Percentiles rank a stretch among this genome's conserved stretches.
These are phyloP conservation scores for Myochromella boudieri DNA, from an alignment of 768 basidiomycete genomes.

Conservation along the genomic window DNA sequence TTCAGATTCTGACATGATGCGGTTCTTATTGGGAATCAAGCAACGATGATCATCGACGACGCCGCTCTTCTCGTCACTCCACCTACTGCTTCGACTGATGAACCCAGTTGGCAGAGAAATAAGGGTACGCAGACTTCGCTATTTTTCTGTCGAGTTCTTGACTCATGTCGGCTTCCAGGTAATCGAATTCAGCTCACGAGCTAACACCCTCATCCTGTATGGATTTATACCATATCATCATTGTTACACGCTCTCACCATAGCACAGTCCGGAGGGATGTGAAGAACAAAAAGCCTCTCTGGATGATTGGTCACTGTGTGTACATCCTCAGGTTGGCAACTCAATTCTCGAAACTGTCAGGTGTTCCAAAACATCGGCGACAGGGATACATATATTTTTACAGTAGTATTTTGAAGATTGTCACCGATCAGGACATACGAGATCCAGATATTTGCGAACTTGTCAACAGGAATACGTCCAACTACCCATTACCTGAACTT, in stretches of 20 bases:
- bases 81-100: slow-evolving; percentile 1
- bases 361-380: background rate
- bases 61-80: background rate
- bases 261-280: slow-evolving; percentile 8
- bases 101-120: background rate
- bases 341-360: slow-evolving; percentile 12
- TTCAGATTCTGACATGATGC: background rate
- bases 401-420: slow-evolving; percentile 35
- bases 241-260: background rate
- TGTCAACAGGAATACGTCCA: slow-evolving; percentile 25
- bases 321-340: slow-evolving; percentile 36
- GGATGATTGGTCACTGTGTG: slow-evolving; percentile 37
- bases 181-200: slow-evolving; percentile 5
- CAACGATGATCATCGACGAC: too few species aligned
- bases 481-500: slow-evolving; percentile 29
- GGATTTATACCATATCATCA: background rate
- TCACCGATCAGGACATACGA: slow-evolving; percentile 53
- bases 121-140: background rate
- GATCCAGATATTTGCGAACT: slow-evolving; percentile 30
- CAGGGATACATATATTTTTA: slow-evolving; percentile 55
- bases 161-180: background rate
- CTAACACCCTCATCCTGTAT: slow-evolving; percentile 9
- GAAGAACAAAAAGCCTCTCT: slow-evolving; percentile 15
- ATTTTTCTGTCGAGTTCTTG: background rate
- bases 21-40: too few species aligned